phyloP scores from a whole-genome alignment of 164 flowering plant species.

The Sextonia rubra region DNA sequence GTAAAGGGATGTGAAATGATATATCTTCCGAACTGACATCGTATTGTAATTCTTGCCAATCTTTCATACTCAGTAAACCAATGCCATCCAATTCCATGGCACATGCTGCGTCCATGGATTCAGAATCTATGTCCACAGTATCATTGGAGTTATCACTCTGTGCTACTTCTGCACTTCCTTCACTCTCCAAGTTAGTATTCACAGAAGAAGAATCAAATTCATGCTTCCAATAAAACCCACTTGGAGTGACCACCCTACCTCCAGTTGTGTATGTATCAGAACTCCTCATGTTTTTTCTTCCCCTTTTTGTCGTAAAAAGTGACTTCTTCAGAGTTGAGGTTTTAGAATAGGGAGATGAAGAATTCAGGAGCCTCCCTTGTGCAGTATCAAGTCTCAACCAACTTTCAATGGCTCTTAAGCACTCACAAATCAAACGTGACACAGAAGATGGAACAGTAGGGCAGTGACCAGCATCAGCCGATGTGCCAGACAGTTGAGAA shows the following conservation, averaged over 20 bases:
- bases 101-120: conserved; percentile 33
- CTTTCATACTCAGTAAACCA: conserved; percentile 44
- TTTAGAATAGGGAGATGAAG: conserved; percentile 23
- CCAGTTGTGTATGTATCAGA: conserved; percentile 3
- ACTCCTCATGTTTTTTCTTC: conserved; percentile 29
- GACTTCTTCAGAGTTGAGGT: conserved; percentile 41
- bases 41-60: conserved; percentile 75
- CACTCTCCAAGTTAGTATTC: conserved; percentile 22
- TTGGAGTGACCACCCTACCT: conserved; percentile 26
- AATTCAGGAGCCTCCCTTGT: conserved; percentile 19
- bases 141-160: conserved; percentile 12
- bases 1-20: conserved; percentile 86
- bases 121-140: conserved; percentile 23
- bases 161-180: conserved; percentile 7
- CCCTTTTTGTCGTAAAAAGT: conserved; percentile 42
- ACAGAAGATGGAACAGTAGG: conserved; percentile 40
- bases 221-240: conserved; percentile 13
- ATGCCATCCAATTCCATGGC: conserved; percentile 35
- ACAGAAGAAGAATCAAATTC: conserved; percentile 5
- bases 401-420: conserved; percentile 64
- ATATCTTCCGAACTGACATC: conserved; percentile 89
- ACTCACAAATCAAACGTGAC: conserved; percentile 50
- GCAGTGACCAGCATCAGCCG: conserved; percentile 14
- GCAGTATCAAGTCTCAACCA: conserved; percentile 55
- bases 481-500: conserved; percentile 22